Evolutionary conservation across 345 rosid species (phyloP).

Genomic region (Jatropha curcas): DNA sequence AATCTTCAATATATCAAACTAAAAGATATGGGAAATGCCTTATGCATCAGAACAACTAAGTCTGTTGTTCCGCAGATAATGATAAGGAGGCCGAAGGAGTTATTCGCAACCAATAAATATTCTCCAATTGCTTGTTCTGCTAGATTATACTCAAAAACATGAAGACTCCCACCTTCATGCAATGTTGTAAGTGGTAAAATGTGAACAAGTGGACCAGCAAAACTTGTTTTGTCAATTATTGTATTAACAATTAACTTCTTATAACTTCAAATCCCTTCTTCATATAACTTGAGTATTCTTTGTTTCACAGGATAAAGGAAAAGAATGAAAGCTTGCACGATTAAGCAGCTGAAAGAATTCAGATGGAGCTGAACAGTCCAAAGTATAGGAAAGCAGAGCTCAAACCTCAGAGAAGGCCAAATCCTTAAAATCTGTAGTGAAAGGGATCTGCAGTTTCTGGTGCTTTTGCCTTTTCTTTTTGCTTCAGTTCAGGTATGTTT

Average conservation of each 20-base stretch:
- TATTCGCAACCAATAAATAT: background rate
- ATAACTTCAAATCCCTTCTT: background rate
- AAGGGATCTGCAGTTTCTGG: slow-evolving; percentile 29
- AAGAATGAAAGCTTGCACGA: slow-evolving; percentile 8
- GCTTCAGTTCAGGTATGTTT: slow-evolving; percentile 32
- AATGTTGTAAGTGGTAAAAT: background rate
- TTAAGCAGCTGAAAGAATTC: background rate
- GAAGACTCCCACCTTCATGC: background rate
- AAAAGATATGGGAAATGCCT: slow-evolving; percentile 8
- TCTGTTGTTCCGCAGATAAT: background rate
- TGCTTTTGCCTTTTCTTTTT: slow-evolving; percentile 19
- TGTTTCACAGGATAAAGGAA: slow-evolving; percentile 5
- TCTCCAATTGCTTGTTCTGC: background rate
- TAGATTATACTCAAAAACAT: background rate
- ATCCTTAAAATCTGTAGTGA: slow-evolving; percentile 28
- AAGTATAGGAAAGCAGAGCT: background rate
- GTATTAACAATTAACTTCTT: background rate
- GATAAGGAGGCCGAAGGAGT: background rate
- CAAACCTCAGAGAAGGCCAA: slow-evolving; percentile 20
- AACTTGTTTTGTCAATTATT: background rate
- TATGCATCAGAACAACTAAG: background rate
- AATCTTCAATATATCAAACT: slow-evolving; percentile 4
- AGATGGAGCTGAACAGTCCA: background rate
- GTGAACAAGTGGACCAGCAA: background rate
- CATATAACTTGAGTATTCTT: background rate